Conservation (phyloP, 2,329 filamentous ascomycete genomes). For the Aureobasidium subglaciale region DNA sequence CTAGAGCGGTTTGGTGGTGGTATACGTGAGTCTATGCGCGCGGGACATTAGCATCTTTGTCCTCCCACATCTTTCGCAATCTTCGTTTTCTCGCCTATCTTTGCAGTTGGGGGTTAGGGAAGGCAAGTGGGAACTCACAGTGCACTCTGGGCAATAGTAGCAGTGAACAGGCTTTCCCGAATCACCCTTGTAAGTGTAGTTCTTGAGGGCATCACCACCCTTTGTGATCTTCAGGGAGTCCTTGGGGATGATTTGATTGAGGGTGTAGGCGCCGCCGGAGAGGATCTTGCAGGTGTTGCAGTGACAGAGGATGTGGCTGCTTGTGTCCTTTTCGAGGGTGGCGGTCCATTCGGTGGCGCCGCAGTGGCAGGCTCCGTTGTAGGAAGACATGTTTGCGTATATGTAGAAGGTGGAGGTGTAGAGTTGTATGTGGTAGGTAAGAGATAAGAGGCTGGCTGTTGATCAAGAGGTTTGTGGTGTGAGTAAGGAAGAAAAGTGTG, state of each 20-base stretch:
- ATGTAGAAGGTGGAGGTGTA: neutral
- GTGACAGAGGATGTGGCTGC: slow-evolving; percentile 44
- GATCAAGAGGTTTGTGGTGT: no score
- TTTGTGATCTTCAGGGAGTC: slow-evolving; percentile 46
- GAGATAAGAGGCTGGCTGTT: no score
- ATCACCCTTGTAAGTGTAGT: slow-evolving; percentile 51
- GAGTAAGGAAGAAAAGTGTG: neutral
- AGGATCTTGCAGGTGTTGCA: slow-evolving; percentile 52
- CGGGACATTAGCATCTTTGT: no score
- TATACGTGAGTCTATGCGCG: slow-evolving; percentile 43
- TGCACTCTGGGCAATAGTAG: slow-evolving; percentile 53
- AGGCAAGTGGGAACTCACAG: slow-evolving; percentile 21
- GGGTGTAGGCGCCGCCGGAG: slow-evolving; percentile 44
- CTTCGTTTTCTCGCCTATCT: no score
- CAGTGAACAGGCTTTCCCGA: slow-evolving; percentile 50
- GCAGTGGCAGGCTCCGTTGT: slow-evolving; percentile 49
- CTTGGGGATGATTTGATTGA: slow-evolving; percentile 49
- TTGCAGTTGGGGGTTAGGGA: no score
- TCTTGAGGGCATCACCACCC: slow-evolving; percentile 39
- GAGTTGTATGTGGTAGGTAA: neutral
- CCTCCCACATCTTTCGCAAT: no score
- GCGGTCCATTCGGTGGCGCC: slow-evolving; percentile 47
- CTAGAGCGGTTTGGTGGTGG: slow-evolving; percentile 48
- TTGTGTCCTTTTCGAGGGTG: slow-evolving; percentile 40
- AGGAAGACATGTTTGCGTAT: slow-evolving; percentile 35